Conservation (phyloP, 345 rosid species). For the Salix udensis region DNA sequence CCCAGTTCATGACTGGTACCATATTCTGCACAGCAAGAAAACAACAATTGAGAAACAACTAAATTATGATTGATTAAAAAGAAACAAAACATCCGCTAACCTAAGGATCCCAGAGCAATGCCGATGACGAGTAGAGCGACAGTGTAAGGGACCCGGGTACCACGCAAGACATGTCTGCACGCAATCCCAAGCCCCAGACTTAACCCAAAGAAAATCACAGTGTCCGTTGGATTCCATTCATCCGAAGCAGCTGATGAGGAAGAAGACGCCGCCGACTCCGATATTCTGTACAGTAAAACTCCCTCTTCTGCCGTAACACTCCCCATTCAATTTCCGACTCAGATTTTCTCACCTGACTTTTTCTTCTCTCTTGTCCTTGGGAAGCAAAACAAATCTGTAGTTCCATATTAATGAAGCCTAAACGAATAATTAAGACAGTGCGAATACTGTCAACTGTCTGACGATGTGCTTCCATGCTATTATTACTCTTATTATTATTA, state of each 20-base stretch:
- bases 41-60: background rate
- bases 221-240: slow-evolving; percentile 50
- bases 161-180: slow-evolving; percentile 65
- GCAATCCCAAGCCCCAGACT: slow-evolving; percentile 79
- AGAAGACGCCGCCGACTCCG: background rate
- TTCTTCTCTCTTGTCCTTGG: no score
- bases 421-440: no score
- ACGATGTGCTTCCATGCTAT: no score
- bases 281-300: background rate
- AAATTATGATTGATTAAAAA: background rate
- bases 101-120: slow-evolving; percentile 77
- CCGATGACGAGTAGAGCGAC: slow-evolving; percentile 89
- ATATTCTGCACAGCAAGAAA: slow-evolving; percentile 51
- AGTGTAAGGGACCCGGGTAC: slow-evolving; percentile 91
- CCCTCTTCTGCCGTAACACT: background rate
- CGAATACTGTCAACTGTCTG: no score
- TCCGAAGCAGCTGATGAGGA: background rate
- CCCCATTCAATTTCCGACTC: background rate
- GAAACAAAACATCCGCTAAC: slow-evolving; percentile 23
- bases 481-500: no score
- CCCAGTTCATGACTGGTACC: slow-evolving; percentile 74
- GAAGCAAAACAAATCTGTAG: no score
- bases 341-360: no score
- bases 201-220: slow-evolving; percentile 76
- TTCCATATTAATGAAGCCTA: no score